phyloP scores from a whole-genome alignment of 192 early-diverging fungal genomes.

The Rhizophagus clarus region DNA sequence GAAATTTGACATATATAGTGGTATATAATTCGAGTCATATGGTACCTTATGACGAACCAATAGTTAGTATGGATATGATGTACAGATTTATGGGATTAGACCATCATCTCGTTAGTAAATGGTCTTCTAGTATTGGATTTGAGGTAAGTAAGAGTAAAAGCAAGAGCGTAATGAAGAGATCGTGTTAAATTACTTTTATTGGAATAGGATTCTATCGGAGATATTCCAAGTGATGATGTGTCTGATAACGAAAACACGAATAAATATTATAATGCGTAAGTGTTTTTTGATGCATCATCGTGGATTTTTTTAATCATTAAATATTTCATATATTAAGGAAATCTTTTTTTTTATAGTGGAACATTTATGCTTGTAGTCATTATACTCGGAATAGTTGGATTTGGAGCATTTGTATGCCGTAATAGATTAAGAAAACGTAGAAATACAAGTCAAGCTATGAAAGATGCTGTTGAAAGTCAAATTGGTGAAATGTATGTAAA shows the following conservation, averaged over 20 bases:
- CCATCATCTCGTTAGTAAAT: constrained; percentile 25
- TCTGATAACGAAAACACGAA: constrained; percentile 33
- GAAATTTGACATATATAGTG: constrained; percentile 78
- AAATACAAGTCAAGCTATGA: constrained; percentile 26
- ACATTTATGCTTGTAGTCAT: constrained; percentile 36
- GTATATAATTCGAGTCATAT: constrained; percentile 88
- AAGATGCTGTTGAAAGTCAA: constrained; percentile 35
- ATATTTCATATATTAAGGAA: not conserved
- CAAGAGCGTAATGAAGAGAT: too few relatives aligned
- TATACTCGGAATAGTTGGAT: constrained; percentile 31
- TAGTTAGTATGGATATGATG: constrained; percentile 81
- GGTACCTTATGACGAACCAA: constrained; percentile 88
- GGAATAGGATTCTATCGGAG: not conserved
- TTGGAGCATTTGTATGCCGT: constrained; percentile 36
- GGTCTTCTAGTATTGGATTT: constrained; percentile 33
- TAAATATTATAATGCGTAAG: constrained; percentile 37
- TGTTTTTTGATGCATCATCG: not conserved
- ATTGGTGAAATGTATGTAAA: constrained; percentile 36
- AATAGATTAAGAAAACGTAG: constrained; percentile 30
- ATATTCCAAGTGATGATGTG: not conserved
- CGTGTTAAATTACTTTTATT: not conserved
- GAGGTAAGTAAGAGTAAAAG: not conserved
- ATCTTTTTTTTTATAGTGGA: constrained; percentile 35
- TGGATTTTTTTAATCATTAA: constrained; percentile 3
- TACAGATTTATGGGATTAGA: constrained; percentile 75